These are phyloP conservation scores for Eucalyptus polyanthemos DNA, from an alignment of 345 rosid genomes.

Conservation along the genomic window DNA sequence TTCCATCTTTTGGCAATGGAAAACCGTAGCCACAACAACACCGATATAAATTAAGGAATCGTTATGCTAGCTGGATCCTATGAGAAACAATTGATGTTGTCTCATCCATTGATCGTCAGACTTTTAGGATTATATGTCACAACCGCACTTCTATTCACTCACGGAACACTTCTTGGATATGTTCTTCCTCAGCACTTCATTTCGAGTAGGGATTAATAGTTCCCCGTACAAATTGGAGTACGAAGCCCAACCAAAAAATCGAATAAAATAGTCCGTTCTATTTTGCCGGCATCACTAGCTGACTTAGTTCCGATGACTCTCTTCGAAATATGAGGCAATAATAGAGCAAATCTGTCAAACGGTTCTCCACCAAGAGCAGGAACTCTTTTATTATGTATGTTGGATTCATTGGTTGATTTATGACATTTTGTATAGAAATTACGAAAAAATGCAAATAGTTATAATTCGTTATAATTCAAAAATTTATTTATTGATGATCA, in stretches of 20 bases:
- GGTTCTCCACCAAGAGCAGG: neutral
- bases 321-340: neutral
- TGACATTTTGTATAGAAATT: neutral
- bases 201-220: neutral
- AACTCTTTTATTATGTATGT: neutral
- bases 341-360: neutral
- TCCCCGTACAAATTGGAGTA: neutral
- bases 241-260: neutral
- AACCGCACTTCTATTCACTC: neutral
- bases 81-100: too few species aligned
- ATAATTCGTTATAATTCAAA: neutral
- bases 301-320: neutral
- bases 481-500: neutral
- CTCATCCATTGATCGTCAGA: neutral
- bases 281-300: rapidly evolving
- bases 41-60: too few species aligned
- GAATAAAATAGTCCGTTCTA: neutral
- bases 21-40: neutral
- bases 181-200: neutral
- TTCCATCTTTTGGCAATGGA: neutral
- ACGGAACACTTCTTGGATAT: neutral
- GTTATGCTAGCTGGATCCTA: too few species aligned
- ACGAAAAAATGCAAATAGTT: neutral
- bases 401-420: neutral
- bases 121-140: neutral